These are phyloP conservation scores for Rusavskia elegans DNA, from an alignment of 495 filamentous ascomycete species.

Conservation along the genomic window DNA sequence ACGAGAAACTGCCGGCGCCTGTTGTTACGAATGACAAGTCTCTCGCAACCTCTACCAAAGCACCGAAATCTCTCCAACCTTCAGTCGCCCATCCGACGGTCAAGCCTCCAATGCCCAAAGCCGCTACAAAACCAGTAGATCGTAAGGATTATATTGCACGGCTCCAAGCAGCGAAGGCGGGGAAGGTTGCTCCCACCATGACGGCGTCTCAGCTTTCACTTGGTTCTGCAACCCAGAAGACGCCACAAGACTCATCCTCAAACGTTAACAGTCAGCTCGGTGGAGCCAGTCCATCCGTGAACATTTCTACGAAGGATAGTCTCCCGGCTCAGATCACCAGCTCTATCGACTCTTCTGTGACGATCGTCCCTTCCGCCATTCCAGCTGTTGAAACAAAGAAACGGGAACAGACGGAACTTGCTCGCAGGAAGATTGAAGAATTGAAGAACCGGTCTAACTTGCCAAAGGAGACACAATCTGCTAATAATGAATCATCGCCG, in stretches of 20 bases:
- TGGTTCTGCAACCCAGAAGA: background rate
- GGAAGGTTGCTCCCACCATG: constrained; percentile 16
- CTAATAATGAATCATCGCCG: background rate
- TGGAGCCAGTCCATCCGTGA: background rate
- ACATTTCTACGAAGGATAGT: background rate
- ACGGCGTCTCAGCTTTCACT: background rate
- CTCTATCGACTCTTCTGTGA: background rate
- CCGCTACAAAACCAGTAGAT: constrained; percentile 38
- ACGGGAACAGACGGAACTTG: constrained; percentile 39
- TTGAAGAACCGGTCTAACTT: constrained; percentile 20
- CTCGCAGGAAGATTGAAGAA: constrained; percentile 33
- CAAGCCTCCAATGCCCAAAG: constrained; percentile 6
- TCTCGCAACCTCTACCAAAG: background rate
- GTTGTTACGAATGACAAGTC: background rate
- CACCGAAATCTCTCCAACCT: background rate
- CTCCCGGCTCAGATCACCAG: background rate
- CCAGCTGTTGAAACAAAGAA: constrained; percentile 31
- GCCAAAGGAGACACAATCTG: background rate
- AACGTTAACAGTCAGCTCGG: background rate
- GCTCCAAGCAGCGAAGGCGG: constrained; percentile 46
- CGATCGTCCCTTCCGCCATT: background rate
- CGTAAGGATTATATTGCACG: constrained; percentile 64
- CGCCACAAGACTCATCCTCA: background rate
- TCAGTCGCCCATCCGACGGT: background rate
- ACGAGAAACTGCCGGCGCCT: no score